These are phyloP conservation scores for Hypoxylon sp. DNA, from an alignment of 2,329 filamentous ascomycete species.

Conservation along the genomic window DNA sequence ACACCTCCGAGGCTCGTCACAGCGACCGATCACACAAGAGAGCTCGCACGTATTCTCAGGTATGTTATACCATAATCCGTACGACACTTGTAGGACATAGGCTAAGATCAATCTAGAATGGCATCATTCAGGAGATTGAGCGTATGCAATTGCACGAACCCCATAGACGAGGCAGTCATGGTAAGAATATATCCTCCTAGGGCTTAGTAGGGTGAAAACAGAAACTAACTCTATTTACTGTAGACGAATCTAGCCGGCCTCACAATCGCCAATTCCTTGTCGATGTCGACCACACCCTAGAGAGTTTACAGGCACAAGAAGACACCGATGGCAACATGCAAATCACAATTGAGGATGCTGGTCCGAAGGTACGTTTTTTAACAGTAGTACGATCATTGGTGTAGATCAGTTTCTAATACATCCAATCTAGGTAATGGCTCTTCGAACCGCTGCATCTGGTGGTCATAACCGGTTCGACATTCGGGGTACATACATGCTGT, in stretches of 20 bases:
- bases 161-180: constrained; percentile 72
- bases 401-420: constrained; percentile 23
- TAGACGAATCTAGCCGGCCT: constrained; percentile 80
- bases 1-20: constrained; percentile 69
- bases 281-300: constrained; percentile 86
- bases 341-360: constrained; percentile 96
- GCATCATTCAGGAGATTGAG: constrained; percentile 67
- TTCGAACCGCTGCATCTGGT: constrained; percentile 88
- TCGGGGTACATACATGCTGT: constrained; percentile 96
- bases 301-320: constrained; percentile 84
- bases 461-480: constrained; percentile 91
- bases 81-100: constrained; percentile 18
- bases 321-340: constrained; percentile 96
- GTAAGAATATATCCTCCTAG: constrained; percentile 55
- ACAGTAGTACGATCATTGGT: constrained; percentile 36
- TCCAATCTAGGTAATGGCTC: constrained; percentile 76
- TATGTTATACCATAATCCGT: constrained; percentile 48
- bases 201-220: not conserved
- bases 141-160: constrained; percentile 67
- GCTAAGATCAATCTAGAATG: constrained; percentile 62
- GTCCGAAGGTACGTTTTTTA: constrained; percentile 78
- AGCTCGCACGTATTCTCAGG: constrained; percentile 71
- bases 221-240: constrained; percentile 11
- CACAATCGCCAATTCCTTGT: constrained; percentile 84
- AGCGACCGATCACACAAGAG: constrained; percentile 64